A percentile compares a stretch with the other conserved stretches of the same genome.
Evolutionary conservation across 352 stramenopile genomes (phyloP).

Genomic region (Phytophthora aleatoria): DNA sequence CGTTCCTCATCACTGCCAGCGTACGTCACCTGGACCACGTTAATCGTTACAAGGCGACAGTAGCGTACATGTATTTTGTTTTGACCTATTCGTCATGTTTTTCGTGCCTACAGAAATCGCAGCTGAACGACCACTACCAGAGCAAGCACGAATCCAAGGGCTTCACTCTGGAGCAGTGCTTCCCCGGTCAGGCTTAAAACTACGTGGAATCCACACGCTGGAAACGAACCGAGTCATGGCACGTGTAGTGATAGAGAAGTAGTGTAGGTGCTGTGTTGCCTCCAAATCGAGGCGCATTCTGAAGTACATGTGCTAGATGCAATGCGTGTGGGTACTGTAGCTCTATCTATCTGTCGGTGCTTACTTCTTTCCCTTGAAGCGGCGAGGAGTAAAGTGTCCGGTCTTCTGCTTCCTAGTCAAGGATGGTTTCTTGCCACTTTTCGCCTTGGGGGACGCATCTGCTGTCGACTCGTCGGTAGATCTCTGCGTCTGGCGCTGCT

Average conservation of each 20-base stretch:
- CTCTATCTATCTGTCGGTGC: slow-evolving; percentile 25
- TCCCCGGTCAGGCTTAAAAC: slow-evolving; percentile 43
- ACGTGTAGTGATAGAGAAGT: slow-evolving; percentile 17
- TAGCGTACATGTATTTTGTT: too few species aligned
- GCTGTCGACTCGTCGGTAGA: not conserved
- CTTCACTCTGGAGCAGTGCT: slow-evolving; percentile 81
- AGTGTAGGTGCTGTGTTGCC: not conserved
- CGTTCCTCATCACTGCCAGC: slow-evolving; percentile 85
- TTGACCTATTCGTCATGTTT: not conserved
- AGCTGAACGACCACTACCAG: slow-evolving; percentile 82
- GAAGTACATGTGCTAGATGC: slow-evolving; percentile 27
- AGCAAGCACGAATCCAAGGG: slow-evolving; percentile 83
- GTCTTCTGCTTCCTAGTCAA: slow-evolving; percentile 50
- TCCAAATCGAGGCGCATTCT: not conserved
- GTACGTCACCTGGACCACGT: slow-evolving; percentile 41
- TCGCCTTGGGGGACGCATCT: slow-evolving; percentile 7
- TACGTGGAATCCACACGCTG: not conserved
- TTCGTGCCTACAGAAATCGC: slow-evolving; percentile 44
- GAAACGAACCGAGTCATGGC: not conserved
- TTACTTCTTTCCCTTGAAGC: slow-evolving; percentile 40
- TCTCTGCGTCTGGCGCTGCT: slow-evolving; percentile 46
- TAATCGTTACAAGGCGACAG: too few species aligned
- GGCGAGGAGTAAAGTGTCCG: slow-evolving; percentile 45
- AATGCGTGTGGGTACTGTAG: slow-evolving; percentile 9
- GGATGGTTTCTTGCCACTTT: slow-evolving; percentile 22